A percentile compares a stretch with the other conserved stretches of the same genome.
Evolutionary conservation across 1,284 basidiomycete species (phyloP).

Genomic region (Albatrellus sp.): DNA sequence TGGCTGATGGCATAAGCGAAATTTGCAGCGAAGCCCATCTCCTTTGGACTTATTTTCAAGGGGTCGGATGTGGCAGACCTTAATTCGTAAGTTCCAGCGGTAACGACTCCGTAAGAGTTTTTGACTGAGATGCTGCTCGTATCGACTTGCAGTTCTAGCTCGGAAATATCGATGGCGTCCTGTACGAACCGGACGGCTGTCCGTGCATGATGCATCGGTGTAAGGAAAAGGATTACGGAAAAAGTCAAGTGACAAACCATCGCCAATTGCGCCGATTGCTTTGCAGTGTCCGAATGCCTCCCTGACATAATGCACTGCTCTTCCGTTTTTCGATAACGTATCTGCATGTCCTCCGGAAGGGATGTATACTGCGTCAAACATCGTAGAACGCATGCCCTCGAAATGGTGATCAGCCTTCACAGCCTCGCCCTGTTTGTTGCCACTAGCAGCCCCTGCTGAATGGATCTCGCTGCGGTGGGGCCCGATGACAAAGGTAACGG

Average conservation of each 20-base stretch:
- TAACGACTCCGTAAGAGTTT: constrained; percentile 50
- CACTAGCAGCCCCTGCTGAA: constrained; percentile 24
- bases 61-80: constrained; percentile 27
- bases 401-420: constrained; percentile 56
- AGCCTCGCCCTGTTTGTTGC: constrained; percentile 20
- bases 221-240: background rate
- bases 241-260: constrained; percentile 27
- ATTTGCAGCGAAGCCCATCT: constrained; percentile 42
- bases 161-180: constrained; percentile 31
- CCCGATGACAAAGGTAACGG: constrained; percentile 57
- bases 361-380: constrained; percentile 72
- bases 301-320: constrained; percentile 57
- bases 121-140: constrained; percentile 27
- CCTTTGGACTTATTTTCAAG: constrained; percentile 28
- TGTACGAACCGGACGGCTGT: constrained; percentile 38
- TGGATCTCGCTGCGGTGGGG: constrained; percentile 51
- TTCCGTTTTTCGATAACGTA: constrained; percentile 39
- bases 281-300: constrained; percentile 77
- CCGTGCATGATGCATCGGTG: background rate
- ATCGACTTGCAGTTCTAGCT: constrained; percentile 22
- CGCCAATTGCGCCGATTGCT: constrained; percentile 61
- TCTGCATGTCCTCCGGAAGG: constrained; percentile 49
- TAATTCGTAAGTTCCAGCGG: constrained; percentile 34
- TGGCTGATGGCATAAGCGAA: constrained; percentile 52
- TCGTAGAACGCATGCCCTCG: constrained; percentile 66